Percentiles rank a stretch among this genome's conserved stretches.
phyloP scores from a whole-genome alignment of 2,329 filamentous ascomycete species.

The Alternaria gansuensis region DNA sequence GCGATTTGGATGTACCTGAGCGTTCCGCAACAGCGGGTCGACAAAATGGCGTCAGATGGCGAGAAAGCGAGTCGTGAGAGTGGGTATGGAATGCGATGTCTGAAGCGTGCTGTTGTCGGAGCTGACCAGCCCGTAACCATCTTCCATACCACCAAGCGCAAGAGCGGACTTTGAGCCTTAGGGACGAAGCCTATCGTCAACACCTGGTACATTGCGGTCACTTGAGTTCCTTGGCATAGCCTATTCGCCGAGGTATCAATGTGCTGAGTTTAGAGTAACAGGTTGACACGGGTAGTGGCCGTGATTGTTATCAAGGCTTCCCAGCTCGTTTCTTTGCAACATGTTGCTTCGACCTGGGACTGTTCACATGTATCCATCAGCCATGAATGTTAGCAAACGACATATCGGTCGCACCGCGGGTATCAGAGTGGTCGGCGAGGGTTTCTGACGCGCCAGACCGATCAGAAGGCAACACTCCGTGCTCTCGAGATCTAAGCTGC shows the following conservation, averaged over 20 bases:
- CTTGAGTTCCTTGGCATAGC: neutral
- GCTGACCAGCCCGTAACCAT: neutral
- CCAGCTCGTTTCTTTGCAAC: neutral
- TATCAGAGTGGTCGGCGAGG: slow-evolving; percentile 12
- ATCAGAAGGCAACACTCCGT: slow-evolving; percentile 14
- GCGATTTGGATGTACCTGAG: slow-evolving; percentile 21
- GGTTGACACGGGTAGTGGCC: slow-evolving; percentile 5
- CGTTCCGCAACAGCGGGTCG: slow-evolving; percentile 14
- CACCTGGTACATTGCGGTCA: neutral
- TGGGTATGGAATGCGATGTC: neutral
- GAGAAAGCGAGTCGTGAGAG: slow-evolving; percentile 1
- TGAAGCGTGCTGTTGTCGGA: neutral
- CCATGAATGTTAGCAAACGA: slow-evolving; percentile 5
- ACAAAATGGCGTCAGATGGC: slow-evolving; percentile 6
- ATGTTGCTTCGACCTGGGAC: neutral
- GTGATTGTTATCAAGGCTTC: neutral
- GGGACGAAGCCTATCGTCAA: neutral
- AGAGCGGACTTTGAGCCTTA: neutral
- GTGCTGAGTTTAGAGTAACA: neutral
- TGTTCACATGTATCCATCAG: neutral
- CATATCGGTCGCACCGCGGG: slow-evolving; percentile 3
- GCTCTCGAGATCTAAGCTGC: slow-evolving; percentile 9
- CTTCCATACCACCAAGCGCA: neutral
- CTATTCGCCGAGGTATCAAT: neutral
- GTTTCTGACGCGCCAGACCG: slow-evolving; percentile 12